phyloP scores from a whole-genome alignment of 495 filamentous ascomycete species.

The Talaromyces stipitatus region DNA sequence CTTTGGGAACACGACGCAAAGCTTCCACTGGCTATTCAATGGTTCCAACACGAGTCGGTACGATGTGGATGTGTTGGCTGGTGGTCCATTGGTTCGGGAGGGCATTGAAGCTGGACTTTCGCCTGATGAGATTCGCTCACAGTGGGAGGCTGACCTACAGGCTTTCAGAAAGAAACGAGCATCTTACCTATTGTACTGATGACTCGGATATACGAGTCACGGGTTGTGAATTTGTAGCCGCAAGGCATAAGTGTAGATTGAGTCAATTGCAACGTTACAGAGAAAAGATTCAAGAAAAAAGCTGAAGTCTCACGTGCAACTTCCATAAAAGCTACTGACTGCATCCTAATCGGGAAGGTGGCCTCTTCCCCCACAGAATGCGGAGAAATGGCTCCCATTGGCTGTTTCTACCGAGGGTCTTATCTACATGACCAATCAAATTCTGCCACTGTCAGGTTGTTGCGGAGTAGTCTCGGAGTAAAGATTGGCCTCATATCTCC shows the following conservation, averaged over 20 bases:
- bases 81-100: slow-evolving; percentile 1
- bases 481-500: not conserved
- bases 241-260: too few species aligned
- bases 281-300: too few species aligned
- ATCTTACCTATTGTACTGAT: not conserved
- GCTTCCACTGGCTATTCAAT: slow-evolving; percentile 7
- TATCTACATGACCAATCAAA: not conserved
- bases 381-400: not conserved
- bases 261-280: too few species aligned
- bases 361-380: not conserved
- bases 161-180: not conserved
- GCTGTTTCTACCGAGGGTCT: not conserved
- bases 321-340: too few species aligned
- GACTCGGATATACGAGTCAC: not conserved
- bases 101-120: slow-evolving; percentile 4
- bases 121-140: slow-evolving; percentile 5
- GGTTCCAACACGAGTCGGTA: not conserved
- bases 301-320: too few species aligned
- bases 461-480: not conserved
- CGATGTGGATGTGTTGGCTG: slow-evolving; percentile 6
- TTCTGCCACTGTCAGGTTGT: not conserved
- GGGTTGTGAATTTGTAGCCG: not conserved
- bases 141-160: not conserved
- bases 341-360: not conserved
- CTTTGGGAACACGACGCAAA: slow-evolving; percentile 6